Evolutionary conservation across 805 yeast genomes (phyloP).

Genomic region (Starmerella davenportii): DNA sequence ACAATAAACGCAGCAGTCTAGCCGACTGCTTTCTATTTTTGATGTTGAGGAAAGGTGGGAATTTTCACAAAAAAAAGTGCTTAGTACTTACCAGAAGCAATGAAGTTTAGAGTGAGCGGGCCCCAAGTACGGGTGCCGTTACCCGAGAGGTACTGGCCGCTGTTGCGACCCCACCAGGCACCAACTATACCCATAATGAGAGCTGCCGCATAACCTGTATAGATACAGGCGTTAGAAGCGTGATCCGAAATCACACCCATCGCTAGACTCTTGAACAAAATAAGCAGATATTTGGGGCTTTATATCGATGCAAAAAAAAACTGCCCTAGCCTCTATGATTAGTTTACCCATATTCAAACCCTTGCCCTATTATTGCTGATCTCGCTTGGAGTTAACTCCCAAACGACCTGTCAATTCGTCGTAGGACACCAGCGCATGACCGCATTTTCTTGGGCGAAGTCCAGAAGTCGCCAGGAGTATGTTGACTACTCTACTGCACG

Average conservation of each 20-base stretch:
- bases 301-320: neutral
- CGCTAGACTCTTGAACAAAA: neutral
- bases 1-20: neutral
- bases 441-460: too few species aligned
- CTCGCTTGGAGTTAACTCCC: too few species aligned
- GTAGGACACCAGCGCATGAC: too few species aligned
- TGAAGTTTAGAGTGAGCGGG: conserved; percentile 71
- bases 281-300: neutral
- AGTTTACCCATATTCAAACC: neutral
- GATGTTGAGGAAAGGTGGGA: neutral
- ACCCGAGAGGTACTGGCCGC: conserved; percentile 47
- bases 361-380: too few species aligned
- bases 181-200: conserved; percentile 37
- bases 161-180: conserved; percentile 40
- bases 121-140: conserved; percentile 65
- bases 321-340: neutral
- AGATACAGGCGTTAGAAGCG: conserved; percentile 48
- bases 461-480: too few species aligned
- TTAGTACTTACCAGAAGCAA: conserved; percentile 50
- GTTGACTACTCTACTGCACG: too few species aligned
- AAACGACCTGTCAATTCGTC: too few species aligned
- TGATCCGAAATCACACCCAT: conserved; percentile 32
- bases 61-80: neutral
- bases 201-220: conserved; percentile 39
- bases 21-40: neutral